Percentiles rank a stretch among this genome's conserved stretches.
Conservation (phyloP, 1,284 basidiomycete genomes). For the Mycena sp. region DNA sequence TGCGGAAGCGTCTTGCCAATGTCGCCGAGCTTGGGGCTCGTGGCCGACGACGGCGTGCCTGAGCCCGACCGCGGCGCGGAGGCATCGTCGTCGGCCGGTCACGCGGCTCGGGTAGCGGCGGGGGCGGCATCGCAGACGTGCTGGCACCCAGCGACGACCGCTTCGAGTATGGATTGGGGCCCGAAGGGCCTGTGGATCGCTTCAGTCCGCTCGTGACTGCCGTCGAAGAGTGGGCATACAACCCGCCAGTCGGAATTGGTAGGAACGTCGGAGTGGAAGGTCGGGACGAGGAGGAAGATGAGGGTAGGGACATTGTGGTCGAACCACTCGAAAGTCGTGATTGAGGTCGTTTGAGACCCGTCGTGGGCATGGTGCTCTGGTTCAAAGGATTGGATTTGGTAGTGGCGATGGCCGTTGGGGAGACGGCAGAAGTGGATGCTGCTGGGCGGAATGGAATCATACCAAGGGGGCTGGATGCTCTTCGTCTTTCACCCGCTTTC, state of each 20-base stretch:
- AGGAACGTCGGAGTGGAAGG: slow-evolving; percentile 80
- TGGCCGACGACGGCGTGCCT: slow-evolving; percentile 38
- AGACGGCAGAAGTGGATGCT: slow-evolving; percentile 48
- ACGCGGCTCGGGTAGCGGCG: slow-evolving; percentile 34
- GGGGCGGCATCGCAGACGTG: slow-evolving; percentile 40
- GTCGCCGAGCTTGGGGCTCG: slow-evolving; percentile 35
- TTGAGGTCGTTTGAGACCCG: slow-evolving; percentile 65
- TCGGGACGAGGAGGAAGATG: slow-evolving; percentile 74
- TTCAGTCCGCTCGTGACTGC: slow-evolving; percentile 57
- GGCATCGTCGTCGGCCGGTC: slow-evolving; percentile 49
- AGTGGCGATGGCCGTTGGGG: slow-evolving; percentile 44
- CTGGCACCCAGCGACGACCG: slow-evolving; percentile 67
- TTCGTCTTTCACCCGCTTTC: slow-evolving; percentile 61
- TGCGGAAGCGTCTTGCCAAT: slow-evolving; percentile 52
- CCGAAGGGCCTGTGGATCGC: slow-evolving; percentile 62
- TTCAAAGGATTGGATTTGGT: slow-evolving; percentile 46
- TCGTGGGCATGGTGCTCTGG: slow-evolving; percentile 50
- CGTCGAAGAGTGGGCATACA: slow-evolving; percentile 51
- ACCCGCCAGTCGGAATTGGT: slow-evolving; percentile 64
- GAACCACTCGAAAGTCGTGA: slow-evolving; percentile 73
- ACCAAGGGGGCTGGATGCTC: slow-evolving; percentile 66
- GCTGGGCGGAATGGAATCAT: slow-evolving; percentile 51
- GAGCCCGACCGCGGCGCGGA: slow-evolving; percentile 43
- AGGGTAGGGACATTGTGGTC: slow-evolving; percentile 68
- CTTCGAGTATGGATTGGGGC: slow-evolving; percentile 58